Base-by-base conservation (phyloP, 2,329 filamentous ascomycete species). In the Fusarium newnesense region DNA sequence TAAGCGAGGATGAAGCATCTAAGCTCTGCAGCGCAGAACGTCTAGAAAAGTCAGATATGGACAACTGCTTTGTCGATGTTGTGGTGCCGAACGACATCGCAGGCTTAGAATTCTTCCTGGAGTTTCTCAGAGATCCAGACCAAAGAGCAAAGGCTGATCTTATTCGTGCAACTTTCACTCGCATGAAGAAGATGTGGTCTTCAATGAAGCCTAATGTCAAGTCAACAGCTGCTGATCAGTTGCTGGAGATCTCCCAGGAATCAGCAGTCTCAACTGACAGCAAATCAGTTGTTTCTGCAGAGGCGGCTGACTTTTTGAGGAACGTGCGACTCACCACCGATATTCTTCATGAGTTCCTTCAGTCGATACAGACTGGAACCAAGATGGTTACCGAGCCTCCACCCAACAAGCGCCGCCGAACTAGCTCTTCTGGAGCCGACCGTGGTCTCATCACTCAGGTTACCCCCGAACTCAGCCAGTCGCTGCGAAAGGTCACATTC, bases 401-500 rank as follows among this genome's bases (percentile, higher is more conserved):
- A 15, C 88, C 93, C 4, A 91, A 91, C 72, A 97, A 97, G 85
- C 88, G 94, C 70, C 90, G 94, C 77, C 89, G 94, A 63, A 94
- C 91, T 1, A 97, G 93, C 81, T 90, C 92, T 61, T 91, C 89
- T 21, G 92, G 93, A 73, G 88, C 89, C 73, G 87, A 90, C 62
- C 85, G 85, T 60, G 89, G 88, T 52, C 85, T 90, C 60, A 87
- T 88, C 40, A 85, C 88, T 19, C 89, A 91, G 71, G 88, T 91
- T 63, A 89, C 90, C 39, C 86, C 88, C 11, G 91, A 94, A 77
- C 83, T 95, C 36, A 89, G 89, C 72, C 87, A 88, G 53, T 88
- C 92, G 11, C 87, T 98, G 70, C 90, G 90, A 75, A 93, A 92
- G 76, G 89, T 96, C 61, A 97, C 95, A 0, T 91, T 97, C 78